Conservation (phyloP, 1,284 basidiomycete species). For the Leccinum subspadiceum region DNA sequence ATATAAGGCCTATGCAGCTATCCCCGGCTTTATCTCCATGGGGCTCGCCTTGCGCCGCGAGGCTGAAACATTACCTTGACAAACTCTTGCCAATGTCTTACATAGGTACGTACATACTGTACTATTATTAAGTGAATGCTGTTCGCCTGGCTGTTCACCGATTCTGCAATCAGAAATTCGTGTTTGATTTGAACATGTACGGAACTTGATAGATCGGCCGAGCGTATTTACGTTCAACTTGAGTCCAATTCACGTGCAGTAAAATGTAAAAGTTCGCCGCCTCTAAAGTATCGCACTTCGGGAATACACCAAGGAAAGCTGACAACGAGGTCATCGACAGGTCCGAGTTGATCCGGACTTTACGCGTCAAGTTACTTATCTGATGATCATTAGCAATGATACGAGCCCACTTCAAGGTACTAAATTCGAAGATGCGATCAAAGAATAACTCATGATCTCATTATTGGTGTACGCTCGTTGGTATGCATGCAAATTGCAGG, state of each 20-base stretch:
- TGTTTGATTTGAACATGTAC: neutral
- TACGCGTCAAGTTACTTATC: neutral
- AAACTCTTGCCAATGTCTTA: neutral
- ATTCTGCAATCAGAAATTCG: neutral
- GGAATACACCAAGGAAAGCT: neutral
- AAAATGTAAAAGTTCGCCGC: neutral
- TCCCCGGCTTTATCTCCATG: neutral
- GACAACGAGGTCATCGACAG: neutral
- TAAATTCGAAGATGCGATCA: neutral
- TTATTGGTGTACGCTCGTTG: neutral
- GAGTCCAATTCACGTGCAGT: neutral
- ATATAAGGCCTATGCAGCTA: neutral
- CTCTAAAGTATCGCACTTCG: neutral
- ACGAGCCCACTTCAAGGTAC: neutral
- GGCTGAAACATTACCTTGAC: slow-evolving; percentile 15
- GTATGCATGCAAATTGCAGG: neutral
- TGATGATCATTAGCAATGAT: neutral
- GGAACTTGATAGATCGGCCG: neutral
- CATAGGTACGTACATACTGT: neutral
- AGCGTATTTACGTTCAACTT: neutral
- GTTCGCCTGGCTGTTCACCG: neutral
- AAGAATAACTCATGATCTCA: neutral
- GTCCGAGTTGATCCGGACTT: neutral
- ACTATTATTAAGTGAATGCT: neutral
- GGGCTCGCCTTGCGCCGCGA: neutral